Percentiles rank a stretch among this genome's conserved stretches.
These are phyloP conservation scores for Multifurca ochricompacta DNA, from an alignment of 768 basidiomycete genomes.

Conservation along the genomic window DNA sequence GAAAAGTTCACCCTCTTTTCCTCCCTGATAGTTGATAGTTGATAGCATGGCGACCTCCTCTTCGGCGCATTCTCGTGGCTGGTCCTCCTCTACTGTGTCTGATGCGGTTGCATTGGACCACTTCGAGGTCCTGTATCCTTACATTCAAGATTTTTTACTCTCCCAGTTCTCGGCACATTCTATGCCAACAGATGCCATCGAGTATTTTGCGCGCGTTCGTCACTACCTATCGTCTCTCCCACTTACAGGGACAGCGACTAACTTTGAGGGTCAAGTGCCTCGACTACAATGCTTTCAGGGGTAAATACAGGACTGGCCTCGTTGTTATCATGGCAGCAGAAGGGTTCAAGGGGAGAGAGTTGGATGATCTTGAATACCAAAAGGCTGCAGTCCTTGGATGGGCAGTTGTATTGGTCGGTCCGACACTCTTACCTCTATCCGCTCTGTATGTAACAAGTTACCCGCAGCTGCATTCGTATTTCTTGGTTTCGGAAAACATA, in stretches of 20 bases:
- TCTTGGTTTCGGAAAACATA: slow-evolving; percentile 93
- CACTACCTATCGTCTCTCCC: background rate
- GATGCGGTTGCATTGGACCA: slow-evolving; percentile 2
- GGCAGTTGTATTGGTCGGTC: slow-evolving; percentile 86
- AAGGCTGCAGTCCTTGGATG: slow-evolving; percentile 86
- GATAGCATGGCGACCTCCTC: background rate
- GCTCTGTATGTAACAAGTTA: background rate
- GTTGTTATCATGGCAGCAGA: slow-evolving; percentile 90
- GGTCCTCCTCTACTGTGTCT: background rate
- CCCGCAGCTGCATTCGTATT: slow-evolving; percentile 86
- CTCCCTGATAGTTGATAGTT: background rate
- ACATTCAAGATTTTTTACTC: slow-evolving; percentile 72
- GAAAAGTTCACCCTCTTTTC: no score
- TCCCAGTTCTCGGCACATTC: slow-evolving; percentile 55
- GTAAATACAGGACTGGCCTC: slow-evolving; percentile 91
- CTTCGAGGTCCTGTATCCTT: slow-evolving; percentile 40
- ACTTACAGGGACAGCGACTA: background rate
- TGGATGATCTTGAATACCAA: slow-evolving; percentile 81
- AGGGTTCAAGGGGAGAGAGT: slow-evolving; percentile 62
- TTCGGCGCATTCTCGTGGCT: background rate
- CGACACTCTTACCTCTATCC: background rate
- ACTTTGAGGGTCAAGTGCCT: slow-evolving; percentile 47
- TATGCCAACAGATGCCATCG: slow-evolving; percentile 77
- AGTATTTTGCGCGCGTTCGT: slow-evolving; percentile 77
- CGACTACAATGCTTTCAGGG: slow-evolving; percentile 88